These are phyloP conservation scores for Boletus subparvulus DNA, from an alignment of 768 basidiomycete species.

Conservation along the genomic window DNA sequence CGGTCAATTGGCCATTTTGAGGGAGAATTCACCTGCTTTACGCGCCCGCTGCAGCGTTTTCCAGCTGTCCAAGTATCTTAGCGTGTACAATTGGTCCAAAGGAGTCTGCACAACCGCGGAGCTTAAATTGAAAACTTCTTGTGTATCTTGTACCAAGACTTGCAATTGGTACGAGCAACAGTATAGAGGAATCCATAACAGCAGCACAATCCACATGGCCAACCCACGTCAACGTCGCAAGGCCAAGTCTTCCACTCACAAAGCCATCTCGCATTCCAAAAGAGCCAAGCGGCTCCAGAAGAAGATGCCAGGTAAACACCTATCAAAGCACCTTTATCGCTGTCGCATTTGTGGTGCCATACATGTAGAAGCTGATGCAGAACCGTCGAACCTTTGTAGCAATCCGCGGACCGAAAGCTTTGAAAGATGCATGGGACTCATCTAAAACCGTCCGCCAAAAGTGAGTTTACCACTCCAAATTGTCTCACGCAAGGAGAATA, in stretches of 20 bases:
- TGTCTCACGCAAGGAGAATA: not conserved
- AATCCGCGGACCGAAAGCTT: conserved; percentile 75
- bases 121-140: conserved; percentile 5
- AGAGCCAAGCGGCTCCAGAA: conserved; percentile 73
- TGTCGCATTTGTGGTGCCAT: not conserved
- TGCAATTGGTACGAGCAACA: not conserved
- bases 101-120: not conserved
- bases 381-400: conserved; percentile 40
- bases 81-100: too few species aligned
- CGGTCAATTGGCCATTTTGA: not conserved
- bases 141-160: not conserved
- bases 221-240: conserved; percentile 94
- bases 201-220: conserved; percentile 49
- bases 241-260: conserved; percentile 72
- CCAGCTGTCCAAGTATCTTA: not conserved
- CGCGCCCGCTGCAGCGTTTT: not conserved
- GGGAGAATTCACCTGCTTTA: not conserved
- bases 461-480: conserved; percentile 45
- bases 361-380: conserved; percentile 4
- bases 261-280: conserved; percentile 68
- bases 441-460: conserved; percentile 89
- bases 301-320: conserved; percentile 67
- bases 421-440: conserved; percentile 87
- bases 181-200: not conserved
- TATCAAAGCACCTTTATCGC: not conserved